Base-by-base conservation (phyloP, 768 basidiomycete genomes). In the Panaeolus papilionaceus region DNA sequence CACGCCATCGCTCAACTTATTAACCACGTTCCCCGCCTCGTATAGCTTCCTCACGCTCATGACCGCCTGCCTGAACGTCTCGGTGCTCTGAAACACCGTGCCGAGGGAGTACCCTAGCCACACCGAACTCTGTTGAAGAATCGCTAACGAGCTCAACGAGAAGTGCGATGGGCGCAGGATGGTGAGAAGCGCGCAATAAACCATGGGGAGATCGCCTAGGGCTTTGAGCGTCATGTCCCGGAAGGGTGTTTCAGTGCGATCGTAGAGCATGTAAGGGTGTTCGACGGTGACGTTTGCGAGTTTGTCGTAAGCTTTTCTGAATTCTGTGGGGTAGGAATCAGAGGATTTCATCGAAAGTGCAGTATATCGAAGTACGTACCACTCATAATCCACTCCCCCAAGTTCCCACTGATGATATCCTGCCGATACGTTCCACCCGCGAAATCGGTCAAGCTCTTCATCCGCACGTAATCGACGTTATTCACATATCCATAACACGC, bases 141-240 rank as follows among this genome's bases (percentile, higher is more conserved):
- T 79, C 1, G 82, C 82, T 28, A 84, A 74, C 1, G 79, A 79
- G 0, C 81, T 75, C 14, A 84, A 62, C 2, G 83, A 81, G 61
- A 82, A 79, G 45, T 74, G 73, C 0, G 72, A 65, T 2, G 83
- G 82, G 47, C 74, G 72, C 2, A 78, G 42, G 1, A 81, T 64
- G 0, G 78, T 78, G 28, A 75, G 72, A 7, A 76, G 49, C 0
- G 79, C 81, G 54, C 78, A 83, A 62, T 80, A 84, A 0, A 80
- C 81, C 71, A 80, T 76, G 11, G 80, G 79, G 3, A 79, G 71
- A 42, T 80, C 76, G 3, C 72, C 74, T 2, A 76, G 64, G 0
- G 77, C 45, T 1, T 68, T 63, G n/a, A 62, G 40, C 4, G 74
- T 14, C 2, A 79, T 68, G 8, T 71, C 64, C 3, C 66, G 51